Evolutionary conservation across 768 basidiomycete genomes (phyloP).

Genomic region (Sistotremastrum niveocremeum): DNA sequence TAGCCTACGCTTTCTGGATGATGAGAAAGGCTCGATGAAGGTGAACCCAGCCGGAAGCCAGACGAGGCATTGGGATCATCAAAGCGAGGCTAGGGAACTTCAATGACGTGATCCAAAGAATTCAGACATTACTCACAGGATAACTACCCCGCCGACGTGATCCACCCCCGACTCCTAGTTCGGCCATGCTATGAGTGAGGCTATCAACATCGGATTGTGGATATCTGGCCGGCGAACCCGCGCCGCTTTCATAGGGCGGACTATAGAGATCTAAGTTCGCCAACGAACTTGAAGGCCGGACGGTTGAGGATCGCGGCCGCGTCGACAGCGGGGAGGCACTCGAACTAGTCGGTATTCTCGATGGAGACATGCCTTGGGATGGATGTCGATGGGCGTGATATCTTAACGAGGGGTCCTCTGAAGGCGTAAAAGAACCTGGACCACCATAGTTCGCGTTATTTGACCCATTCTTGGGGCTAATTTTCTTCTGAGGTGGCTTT

Average conservation of each 20-base stretch:
- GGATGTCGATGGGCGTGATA: constrained; percentile 14
- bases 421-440: constrained; percentile 59
- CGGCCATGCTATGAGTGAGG: constrained; percentile 51
- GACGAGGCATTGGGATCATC: too few relatives aligned
- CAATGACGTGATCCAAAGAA: background rate
- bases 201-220: constrained; percentile 33
- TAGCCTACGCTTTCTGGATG: background rate
- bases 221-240: constrained; percentile 11
- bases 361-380: constrained; percentile 12
- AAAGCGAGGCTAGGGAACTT: too few relatives aligned
- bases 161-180: constrained; percentile 40
- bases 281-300: constrained; percentile 48
- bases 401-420: constrained; percentile 20
- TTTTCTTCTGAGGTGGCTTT: constrained; percentile 63
- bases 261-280: constrained; percentile 57
- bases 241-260: constrained; percentile 54
- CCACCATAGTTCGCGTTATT: constrained; percentile 59
- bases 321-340: constrained; percentile 23
- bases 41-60: too few relatives aligned
- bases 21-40: background rate
- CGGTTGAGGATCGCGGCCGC: constrained; percentile 46
- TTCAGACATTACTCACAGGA: constrained; percentile 30
- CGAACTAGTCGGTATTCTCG: constrained; percentile 7
- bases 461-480: constrained; percentile 33
- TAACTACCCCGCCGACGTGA: constrained; percentile 40